phyloP scores from a whole-genome alignment of 345 rosid genomes.

The Passiflora organensis region DNA sequence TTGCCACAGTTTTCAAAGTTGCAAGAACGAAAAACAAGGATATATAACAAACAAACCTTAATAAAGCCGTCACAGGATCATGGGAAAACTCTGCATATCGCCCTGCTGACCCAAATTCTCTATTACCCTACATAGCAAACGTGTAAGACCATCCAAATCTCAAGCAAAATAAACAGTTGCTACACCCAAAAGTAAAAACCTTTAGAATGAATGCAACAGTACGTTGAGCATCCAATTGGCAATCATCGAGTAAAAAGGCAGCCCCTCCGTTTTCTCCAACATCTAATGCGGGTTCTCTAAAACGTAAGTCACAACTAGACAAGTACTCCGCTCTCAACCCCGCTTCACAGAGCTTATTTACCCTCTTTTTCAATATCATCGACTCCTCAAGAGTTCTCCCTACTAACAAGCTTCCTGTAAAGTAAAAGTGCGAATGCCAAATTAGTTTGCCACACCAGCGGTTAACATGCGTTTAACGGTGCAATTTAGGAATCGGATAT shows the following conservation, averaged over 20 bases:
- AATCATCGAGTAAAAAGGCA: constrained; percentile 71
- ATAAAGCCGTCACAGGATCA: constrained; percentile 60
- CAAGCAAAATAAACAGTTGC: neutral
- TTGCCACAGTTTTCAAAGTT: neutral
- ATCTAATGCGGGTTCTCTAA: constrained; percentile 52
- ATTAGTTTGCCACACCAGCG: too few species aligned
- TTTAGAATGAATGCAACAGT: constrained; percentile 65
- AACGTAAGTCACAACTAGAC: constrained; percentile 47
- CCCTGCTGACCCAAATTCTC: constrained; percentile 48
- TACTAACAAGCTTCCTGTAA: constrained; percentile 69
- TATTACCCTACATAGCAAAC: constrained; percentile 47
- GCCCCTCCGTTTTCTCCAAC: constrained; percentile 61
- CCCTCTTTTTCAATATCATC: constrained; percentile 46
- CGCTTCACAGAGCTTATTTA: constrained; percentile 55
- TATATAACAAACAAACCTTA: constrained; percentile 35
- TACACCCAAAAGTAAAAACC: constrained; percentile 30
- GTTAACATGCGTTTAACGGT: too few species aligned
- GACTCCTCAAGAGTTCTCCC: constrained; percentile 58
- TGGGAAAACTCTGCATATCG: constrained; percentile 81
- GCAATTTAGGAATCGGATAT: neutral
- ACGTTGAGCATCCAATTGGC: constrained; percentile 74
- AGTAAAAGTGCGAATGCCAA: neutral
- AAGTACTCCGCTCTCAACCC: constrained; percentile 64
- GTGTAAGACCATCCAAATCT: too few species aligned
- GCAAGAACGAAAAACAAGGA: neutral